Base-by-base conservation (phyloP, 352 stramenopile genomes). In the Aphanomyces invadans region DNA sequence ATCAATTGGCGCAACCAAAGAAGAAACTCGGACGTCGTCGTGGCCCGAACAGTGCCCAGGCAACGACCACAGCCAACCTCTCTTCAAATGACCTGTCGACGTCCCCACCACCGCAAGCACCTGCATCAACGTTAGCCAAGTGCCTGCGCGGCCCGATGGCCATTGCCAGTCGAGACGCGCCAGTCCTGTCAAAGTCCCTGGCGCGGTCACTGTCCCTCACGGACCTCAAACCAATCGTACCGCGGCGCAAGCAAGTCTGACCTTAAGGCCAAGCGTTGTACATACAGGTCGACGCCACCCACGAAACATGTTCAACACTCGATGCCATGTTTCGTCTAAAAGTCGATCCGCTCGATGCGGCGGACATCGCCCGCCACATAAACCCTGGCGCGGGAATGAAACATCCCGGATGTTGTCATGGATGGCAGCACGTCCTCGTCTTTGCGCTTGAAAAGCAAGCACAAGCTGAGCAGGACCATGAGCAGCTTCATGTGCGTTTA, bases 371-470 rank as follows among this genome's bases (percentile, higher is more conserved):
- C 48, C 11, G 60, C 60, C 10, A 67, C 23, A 33, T 67, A 67
- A n/a, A 67, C 42, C 9, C 36, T 31, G 4, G 60, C 60, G 10
- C 38, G 15, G 7, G 19, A n/a, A 4, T 26, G 42, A 39, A 69
- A 76, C 3, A 73, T 77, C n/a, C n/a, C n/a, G n/a, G n/a, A n/a
- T n/a, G n/a, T n/a, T 67, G 71, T 70, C 25, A 89, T 73, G 9
- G 67, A 39, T 1, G 83, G 83, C n/a, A 80, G 59, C 19, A 89
- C 81, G 49, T 89, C 83, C 69, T 87, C 72, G 48, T 92, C 81
- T 45, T 82, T 68, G 38, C 83, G 75, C 69, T 92, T 90, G 31
- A 87, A 80, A 62, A 82, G 87, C 17, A 92, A 73, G 42, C 80
- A 89, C 1, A 88, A 2, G 0, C 79, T 83, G 26, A 59, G 66